Evolutionary conservation across 768 basidiomycete species (phyloP).

Genomic region (Sistotremastrum suecicum): DNA sequence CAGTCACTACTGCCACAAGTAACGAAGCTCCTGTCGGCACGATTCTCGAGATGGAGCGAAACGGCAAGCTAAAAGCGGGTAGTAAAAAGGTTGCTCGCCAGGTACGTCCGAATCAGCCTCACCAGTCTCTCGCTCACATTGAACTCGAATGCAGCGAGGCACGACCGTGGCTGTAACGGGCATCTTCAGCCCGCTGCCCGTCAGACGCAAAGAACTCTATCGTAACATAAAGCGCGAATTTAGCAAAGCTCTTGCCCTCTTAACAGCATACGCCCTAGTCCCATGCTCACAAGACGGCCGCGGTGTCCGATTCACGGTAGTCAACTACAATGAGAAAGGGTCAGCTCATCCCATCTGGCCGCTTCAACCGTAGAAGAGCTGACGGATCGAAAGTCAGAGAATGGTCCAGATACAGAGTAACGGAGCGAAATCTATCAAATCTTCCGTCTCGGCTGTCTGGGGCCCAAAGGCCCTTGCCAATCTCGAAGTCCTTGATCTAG

Average conservation of each 20-base stretch:
- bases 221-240: slow-evolving; percentile 84
- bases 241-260: slow-evolving; percentile 62
- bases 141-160: slow-evolving; percentile 45
- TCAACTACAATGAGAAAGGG: slow-evolving; percentile 64
- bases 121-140: not conserved
- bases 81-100: slow-evolving; percentile 58
- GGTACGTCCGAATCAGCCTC: slow-evolving; percentile 28
- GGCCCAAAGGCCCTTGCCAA: slow-evolving; percentile 68
- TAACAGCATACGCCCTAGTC: slow-evolving; percentile 83
- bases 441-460: slow-evolving; percentile 68
- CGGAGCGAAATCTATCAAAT: slow-evolving; percentile 44
- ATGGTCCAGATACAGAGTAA: slow-evolving; percentile 59
- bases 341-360: slow-evolving; percentile 1
- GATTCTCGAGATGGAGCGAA: slow-evolving; percentile 54
- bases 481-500: slow-evolving; percentile 57
- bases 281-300: slow-evolving; percentile 43
- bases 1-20: slow-evolving; percentile 59
- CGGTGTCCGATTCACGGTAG: slow-evolving; percentile 62
- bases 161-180: slow-evolving; percentile 65
- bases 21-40: slow-evolving; percentile 67
- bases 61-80: slow-evolving; percentile 42
- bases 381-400: slow-evolving; percentile 32
- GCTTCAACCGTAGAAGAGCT: not conserved
- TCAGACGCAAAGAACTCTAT: slow-evolving; percentile 83
- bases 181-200: slow-evolving; percentile 73